Base-by-base conservation (phyloP, 2,329 filamentous ascomycete species). In the Cercospora zeina region DNA sequence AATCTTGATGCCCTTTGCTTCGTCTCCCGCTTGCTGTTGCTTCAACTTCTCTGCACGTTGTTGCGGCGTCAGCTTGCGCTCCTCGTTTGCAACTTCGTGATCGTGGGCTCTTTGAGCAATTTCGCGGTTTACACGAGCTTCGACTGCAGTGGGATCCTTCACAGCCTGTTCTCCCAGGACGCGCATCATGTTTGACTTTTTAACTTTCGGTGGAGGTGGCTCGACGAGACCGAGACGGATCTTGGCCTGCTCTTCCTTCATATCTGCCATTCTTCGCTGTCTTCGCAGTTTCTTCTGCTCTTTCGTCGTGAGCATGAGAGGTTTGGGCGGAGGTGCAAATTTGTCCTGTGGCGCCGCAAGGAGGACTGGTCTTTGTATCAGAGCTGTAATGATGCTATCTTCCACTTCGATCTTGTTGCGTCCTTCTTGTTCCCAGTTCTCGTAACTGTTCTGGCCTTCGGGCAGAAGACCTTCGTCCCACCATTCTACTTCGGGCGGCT, bases 211-310 rank as follows among this genome's bases (percentile, higher is more conserved):
- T 27, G 93, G 89, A 30, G 93, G 92, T 19, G 93, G 91, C 2
- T 93, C 91, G 63, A 93, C 89, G 13, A 99, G 83, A 19, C 95
- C 95, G 10, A 99, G 81, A 62, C 93, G 85, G 65, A 97, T 95
- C 80, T 99, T 97, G 37, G 93, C 93, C 77, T 99, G 95, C 73
- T 93, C 88, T 77, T 99, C 96, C 76, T 97, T 97, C 66, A 96
- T 81, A 66, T 97, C 91, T 42, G 90, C 93, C 85, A 93, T 93
- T 67, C 96, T 87, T 59, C 91, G 87, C 77, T 97, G 92, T 37
- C 95, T 85, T 57, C 95, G 89, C 61, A 96, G 81, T 76, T 97
- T 97, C 57, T 90, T 89, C 76, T 93, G 91, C 78, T 99, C 96
- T 73, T 91, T 92, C 8, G 87, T 82, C 1, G 96, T 99, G 58